Conservation (phyloP, 2,329 filamentous ascomycete genomes). For the Metarhizium sp. region DNA sequence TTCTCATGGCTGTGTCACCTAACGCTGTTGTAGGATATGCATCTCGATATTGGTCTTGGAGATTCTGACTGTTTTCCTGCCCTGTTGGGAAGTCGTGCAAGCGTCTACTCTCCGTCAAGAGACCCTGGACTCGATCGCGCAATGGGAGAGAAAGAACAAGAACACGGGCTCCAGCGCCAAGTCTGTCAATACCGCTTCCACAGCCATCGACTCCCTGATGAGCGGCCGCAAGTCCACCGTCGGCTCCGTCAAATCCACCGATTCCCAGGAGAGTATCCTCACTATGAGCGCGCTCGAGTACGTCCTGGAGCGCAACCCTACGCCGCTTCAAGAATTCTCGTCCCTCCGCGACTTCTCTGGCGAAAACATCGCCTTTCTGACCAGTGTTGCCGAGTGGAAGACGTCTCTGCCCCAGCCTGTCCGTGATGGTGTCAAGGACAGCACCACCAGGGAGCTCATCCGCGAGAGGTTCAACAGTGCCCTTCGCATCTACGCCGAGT, state of each 20-base stretch:
- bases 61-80: slow-evolving; percentile 52
- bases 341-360: slow-evolving; percentile 59
- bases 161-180: slow-evolving; percentile 10
- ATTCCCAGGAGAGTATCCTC: slow-evolving; percentile 32
- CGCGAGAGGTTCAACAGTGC: slow-evolving; percentile 47
- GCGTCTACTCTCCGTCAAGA: slow-evolving; percentile 30
- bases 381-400: slow-evolving; percentile 48
- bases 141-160: slow-evolving; percentile 31
- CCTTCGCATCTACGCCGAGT: slow-evolving; percentile 50
- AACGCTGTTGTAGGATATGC: slow-evolving; percentile 21
- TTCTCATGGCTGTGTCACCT: not conserved
- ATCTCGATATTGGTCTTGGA: slow-evolving; percentile 51
- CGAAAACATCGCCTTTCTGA: slow-evolving; percentile 62
- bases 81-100: slow-evolving; percentile 47
- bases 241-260: slow-evolving; percentile 15
- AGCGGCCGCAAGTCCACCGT: slow-evolving; percentile 23
- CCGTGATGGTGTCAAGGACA: slow-evolving; percentile 11
- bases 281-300: slow-evolving; percentile 55
- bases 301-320: slow-evolving; percentile 48
- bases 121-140: slow-evolving; percentile 33
- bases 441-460: slow-evolving; percentile 19
- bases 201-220: slow-evolving; percentile 17
- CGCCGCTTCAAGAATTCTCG: slow-evolving; percentile 53
- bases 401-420: slow-evolving; percentile 17
- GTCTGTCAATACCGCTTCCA: slow-evolving; percentile 12